Conservation (phyloP, 306 rosid species). For the Ceratonia siliqua region DNA sequence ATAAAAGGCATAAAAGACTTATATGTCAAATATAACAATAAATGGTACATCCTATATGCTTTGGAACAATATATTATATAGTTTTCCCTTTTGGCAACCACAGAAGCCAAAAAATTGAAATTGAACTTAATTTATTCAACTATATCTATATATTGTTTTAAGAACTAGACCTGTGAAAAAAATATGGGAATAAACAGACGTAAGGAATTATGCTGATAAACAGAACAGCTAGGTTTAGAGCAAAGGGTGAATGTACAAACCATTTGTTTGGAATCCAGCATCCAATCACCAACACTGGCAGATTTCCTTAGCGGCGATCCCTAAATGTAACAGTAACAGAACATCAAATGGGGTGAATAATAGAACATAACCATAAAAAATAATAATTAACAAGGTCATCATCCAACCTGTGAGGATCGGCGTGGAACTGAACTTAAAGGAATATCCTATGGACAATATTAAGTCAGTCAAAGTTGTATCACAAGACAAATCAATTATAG, state of each 20-base stretch:
- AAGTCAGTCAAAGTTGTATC: conserved; percentile 48
- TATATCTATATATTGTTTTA: not conserved
- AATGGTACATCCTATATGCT: conserved; percentile 23
- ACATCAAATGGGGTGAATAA: conserved; percentile 25
- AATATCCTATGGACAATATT: conserved; percentile 70
- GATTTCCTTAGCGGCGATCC: conserved; percentile 86
- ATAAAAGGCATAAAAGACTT: conserved; percentile 24
- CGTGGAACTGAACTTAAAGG: conserved; percentile 87
- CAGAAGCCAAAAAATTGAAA: conserved; percentile 26
- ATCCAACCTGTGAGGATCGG: conserved; percentile 85
- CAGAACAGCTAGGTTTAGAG: conserved; percentile 5
- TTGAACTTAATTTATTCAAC: not conserved
- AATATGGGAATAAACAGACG: not conserved
- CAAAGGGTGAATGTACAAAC: conserved; percentile 45
- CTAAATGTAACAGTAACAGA: conserved; percentile 52
- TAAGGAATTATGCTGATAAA: not conserved
- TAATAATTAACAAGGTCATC: conserved; percentile 30
- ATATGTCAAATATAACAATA: conserved; percentile 17
- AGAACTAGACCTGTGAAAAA: not conserved
- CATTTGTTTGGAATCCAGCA: conserved; percentile 74
- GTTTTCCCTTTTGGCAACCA: not conserved
- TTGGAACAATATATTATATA: not conserved
- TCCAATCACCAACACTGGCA: conserved; percentile 98
- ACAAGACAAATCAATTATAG: conserved; percentile 12
- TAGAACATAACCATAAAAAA: conserved; percentile 12